Evolutionary conservation across 768 basidiomycete genomes (phyloP), one percentile per base, ranked within the genome.

Genomic region (Rhizopogon vesiculosus): DNA sequence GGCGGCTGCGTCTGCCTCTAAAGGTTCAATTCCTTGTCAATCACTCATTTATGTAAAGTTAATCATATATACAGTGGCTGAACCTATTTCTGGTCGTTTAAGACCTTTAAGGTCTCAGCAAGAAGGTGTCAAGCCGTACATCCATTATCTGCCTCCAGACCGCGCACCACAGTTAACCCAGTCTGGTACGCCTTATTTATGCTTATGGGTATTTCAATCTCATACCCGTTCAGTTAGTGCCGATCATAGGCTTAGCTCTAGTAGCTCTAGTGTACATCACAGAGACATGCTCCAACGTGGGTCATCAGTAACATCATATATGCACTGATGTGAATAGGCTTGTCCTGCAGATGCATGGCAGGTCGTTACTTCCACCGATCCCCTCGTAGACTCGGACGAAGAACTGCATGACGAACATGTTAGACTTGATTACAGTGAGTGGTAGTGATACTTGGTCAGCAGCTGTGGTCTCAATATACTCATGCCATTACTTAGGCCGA

Each of bases 371-470:
- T 80, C 78, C 28, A 76, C 77, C 38, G 87, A 91, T 64, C 85
- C 88, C 15, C 72, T 90, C 15, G 73, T 71, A 12, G 87, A 89
- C 70, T 89, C 89, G 12, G 89, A 91, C 60, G 86, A 86, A 40
- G 89, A 91, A 62, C 69, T 76, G 54, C 73, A 76, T 53, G 86
- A 89, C 56, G 83, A 87, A 55, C 74, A 87, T 59, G 74, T 79
- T 45, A 77, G 80, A 42, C 65, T 76, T 48, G 88, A 91, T 61
- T 89, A 89, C 63, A 74, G 89, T 87, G 63, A 63, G 86, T 66
- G 25, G 9, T 39, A 38, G 45, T 55, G 53, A 28, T 53, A 25
- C 39, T 28, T 25, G 38, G 57, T 7, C 19, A 25, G 19, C 31
- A 49, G 29, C 8, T 2, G 38, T 18, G 8, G 18, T 33, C 9